Evolutionary conservation across 2,329 filamentous ascomycete genomes (phyloP), one percentile per base, ranked within the genome.

Genomic region (Volutella citrinella): DNA sequence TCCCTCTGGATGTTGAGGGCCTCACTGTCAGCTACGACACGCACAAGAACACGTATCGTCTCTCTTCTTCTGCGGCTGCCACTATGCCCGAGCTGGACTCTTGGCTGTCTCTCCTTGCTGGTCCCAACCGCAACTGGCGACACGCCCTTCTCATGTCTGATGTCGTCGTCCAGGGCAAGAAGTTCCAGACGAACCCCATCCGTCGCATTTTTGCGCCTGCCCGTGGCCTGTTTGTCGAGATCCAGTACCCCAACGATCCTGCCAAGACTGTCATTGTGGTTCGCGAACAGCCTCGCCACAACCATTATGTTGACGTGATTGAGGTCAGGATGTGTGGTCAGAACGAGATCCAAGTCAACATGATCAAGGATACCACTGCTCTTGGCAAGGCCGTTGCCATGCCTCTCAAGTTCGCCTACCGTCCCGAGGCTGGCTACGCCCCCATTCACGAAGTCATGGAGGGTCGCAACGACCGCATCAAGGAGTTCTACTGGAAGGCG

Each of bases 401-500:
- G 38, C 84, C 87, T 15, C 80, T 98, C 48, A 80, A 82, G 58
- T 97, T 97, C 70, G 87, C 78, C 6, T 98, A 98, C 67, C 87
- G 90, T 59, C 93, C 93, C 3, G 91, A 97, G 64, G 84, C 88
- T 36, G 93, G 93, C 19, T 98, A 96, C 59, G 91, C 94, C n/a
- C 93, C 93, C 13, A 95, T 98, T 49, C 84, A 84, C 42, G 93
- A 98, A 64, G 85, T 97, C 45, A 98, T 98, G 93, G 79, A 89
- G 21, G 84, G 80, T 35, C 88, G 93, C 57, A 98, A 98, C 60
- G 91, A 98, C 59, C 86, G 88, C 46, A 97, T 98, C 73, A 98
- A 98, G 74, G 87, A 95, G 64, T 98, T 98, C 63, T 98, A 98
- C 75, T 98, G 95, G 81, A 82, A 83, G 51, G 83, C 94, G 48